phyloP scores from a whole-genome alignment of 2,329 filamentous ascomycete species.

The Emergomyces africanus region DNA sequence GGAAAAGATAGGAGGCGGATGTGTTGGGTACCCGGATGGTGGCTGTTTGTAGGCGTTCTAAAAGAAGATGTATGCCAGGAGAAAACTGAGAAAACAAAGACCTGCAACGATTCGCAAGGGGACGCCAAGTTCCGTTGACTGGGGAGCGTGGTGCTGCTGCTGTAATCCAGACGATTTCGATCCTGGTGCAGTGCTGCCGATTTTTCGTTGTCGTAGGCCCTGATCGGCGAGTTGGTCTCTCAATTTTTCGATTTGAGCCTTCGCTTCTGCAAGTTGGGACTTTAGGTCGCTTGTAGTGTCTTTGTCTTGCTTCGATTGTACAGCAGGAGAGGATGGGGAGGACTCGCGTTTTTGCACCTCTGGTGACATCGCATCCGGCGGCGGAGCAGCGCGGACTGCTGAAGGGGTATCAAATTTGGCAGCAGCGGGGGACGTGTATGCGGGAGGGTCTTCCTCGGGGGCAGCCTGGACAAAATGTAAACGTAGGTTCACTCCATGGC shows the following conservation, averaged over 20 bases:
- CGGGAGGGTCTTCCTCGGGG: constrained; percentile 36
- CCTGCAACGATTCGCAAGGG: constrained; percentile 73
- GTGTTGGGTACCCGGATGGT: constrained; percentile 5
- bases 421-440: constrained; percentile 44
- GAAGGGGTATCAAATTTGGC: constrained; percentile 32
- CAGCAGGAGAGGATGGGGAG: constrained; percentile 3
- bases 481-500: background rate
- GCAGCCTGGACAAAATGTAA: constrained; percentile 3
- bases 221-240: constrained; percentile 52
- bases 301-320: background rate
- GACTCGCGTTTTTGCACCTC: constrained; percentile 17
- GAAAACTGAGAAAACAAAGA: constrained; percentile 78
- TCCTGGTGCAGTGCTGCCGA: constrained; percentile 43
- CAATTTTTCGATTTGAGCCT: constrained; percentile 57
- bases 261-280: constrained; percentile 60
- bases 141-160: constrained; percentile 39
- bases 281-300: constrained; percentile 41
- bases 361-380: constrained; percentile 15
- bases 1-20: constrained; percentile 9
- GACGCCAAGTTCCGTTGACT: constrained; percentile 57
- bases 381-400: constrained; percentile 30
- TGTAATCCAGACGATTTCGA: constrained; percentile 36
- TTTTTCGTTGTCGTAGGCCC: constrained; percentile 69
- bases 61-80: constrained; percentile 94
- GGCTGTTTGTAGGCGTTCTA: constrained; percentile 33